Percentiles rank a stretch among this genome's conserved stretches.
Conservation (phyloP, 306 rosid species). For the Carpinus fangiana region DNA sequence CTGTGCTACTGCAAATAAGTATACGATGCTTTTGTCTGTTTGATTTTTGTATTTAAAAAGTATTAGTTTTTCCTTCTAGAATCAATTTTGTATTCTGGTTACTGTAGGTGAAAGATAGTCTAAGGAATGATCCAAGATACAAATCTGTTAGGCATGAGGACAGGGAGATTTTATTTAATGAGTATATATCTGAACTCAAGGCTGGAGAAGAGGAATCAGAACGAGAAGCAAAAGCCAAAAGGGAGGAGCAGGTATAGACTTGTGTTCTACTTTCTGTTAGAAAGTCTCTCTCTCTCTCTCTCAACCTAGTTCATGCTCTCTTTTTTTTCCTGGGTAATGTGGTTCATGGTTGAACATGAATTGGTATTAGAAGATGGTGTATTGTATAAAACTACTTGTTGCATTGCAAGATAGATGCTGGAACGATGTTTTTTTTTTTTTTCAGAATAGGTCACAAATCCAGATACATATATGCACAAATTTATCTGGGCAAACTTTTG, state of each 20-base stretch:
- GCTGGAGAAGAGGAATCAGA: conserved; percentile 76
- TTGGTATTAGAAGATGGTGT: not conserved
- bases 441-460: not conserved
- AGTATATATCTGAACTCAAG: conserved; percentile 76
- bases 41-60: not conserved
- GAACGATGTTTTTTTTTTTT: not conserved
- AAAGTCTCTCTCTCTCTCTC: not conserved
- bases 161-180: conserved; percentile 72
- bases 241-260: conserved; percentile 81
- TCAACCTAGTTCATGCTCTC: not conserved
- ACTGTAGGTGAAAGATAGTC: conserved; percentile 76
- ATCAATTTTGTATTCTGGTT: conserved; percentile 31
- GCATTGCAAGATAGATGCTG: not conserved
- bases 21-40: too few species aligned
- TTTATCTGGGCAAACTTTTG: not conserved
- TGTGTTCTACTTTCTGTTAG: conserved; percentile 5
- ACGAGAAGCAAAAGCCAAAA: conserved; percentile 71
- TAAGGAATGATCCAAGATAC: conserved; percentile 84
- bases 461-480: not conserved
- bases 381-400: not conserved
- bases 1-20: too few species aligned
- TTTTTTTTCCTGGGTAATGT: not conserved
- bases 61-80: not conserved
- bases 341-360: not conserved
- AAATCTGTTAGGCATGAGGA: conserved; percentile 82